phyloP scores from a whole-genome alignment of 192 early-diverging fungal species.

The Coemansia reversa region DNA sequence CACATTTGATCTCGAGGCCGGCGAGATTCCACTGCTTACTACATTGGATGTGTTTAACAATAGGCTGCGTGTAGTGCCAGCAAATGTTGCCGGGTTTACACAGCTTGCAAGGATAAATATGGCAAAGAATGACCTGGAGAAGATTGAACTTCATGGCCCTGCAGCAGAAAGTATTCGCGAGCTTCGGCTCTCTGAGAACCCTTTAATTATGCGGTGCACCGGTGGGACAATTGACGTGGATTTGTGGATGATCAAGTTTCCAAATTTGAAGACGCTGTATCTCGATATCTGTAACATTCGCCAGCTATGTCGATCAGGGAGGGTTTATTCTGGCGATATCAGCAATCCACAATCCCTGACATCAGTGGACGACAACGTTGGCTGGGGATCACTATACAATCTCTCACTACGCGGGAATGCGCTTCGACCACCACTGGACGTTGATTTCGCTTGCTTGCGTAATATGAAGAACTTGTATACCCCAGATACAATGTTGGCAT shows the following conservation, averaged over 20 bases:
- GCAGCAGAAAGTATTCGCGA: constrained; percentile 41
- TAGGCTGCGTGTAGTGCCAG: constrained; percentile 39
- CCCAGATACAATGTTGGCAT: constrained; percentile 37
- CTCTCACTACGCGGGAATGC: constrained; percentile 48
- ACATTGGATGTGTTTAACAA: constrained; percentile 48
- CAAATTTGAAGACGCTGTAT: constrained; percentile 43
- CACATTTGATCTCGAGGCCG: constrained; percentile 34
- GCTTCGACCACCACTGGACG: constrained; percentile 25
- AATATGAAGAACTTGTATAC: constrained; percentile 49
- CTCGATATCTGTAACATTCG: constrained; percentile 46
- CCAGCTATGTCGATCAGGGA: constrained; percentile 18
- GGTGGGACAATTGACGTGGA: constrained; percentile 35
- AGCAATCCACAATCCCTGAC: background rate
- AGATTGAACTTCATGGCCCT: constrained; percentile 33
- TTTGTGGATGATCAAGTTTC: constrained; percentile 41
- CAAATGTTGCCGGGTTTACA: constrained; percentile 32
- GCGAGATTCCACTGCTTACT: constrained; percentile 35
- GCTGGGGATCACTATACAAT: constrained; percentile 43
- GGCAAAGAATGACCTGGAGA: constrained; percentile 45
- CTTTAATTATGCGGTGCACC: constrained; percentile 34
- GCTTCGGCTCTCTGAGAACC: constrained; percentile 49
- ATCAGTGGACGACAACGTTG: background rate
- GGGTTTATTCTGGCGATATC: background rate
- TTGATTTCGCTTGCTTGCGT: constrained; percentile 36
- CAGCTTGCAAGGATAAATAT: constrained; percentile 38